Evolutionary conservation across 139 green algal genomes (phyloP), one percentile per base, ranked within the genome.

Genomic region (Asterochloris sp.): DNA sequence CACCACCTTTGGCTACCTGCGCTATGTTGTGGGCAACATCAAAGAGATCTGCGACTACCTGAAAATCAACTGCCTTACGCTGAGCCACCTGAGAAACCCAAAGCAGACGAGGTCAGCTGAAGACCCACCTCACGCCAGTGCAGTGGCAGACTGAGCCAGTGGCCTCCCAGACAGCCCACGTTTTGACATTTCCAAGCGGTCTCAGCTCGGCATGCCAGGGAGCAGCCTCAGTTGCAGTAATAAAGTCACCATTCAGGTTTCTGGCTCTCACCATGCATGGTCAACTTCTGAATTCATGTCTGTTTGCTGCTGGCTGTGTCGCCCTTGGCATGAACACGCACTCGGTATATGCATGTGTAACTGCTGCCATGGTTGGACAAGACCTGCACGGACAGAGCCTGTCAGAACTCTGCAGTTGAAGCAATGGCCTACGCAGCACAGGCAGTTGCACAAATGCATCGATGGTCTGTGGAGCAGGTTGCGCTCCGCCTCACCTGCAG

Each of bases 1-100:
- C 12, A 83, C 90, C 69, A 14, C 92, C n/a, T 76, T 54, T 12
- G 87, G 83, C 15, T 98, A 98, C 83, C 62, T 93, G 73, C 86
- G 92, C 23, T 95, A 94, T 71, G 86, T 95, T 19, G 29, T 92
- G 23, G 73, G 62, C 28, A 87, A 95, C 4, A 87, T 95, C 60
- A 73, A 74, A 19, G 86, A 98, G 85, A 94, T 97, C 24, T 96
- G 93, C 81, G 82, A 64, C 0, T 95, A 86, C 80, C 87, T 98
- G 16, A 89, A 84, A 73, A 96, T 98, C 83, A 87, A 85, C 27
- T 95, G 91, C 81, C 87, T 98, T n/a, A 94, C 87, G 26, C 94
- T 97, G 62, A 84, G 76, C 66, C 80, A 81, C 63, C 28, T 85
- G 85, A 60, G 75, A 12, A 47, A n/a, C 62, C 38, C 38, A 54